phyloP scores from a whole-genome alignment of 257 asterid genomes.

The Solanum raphanifolium region DNA sequence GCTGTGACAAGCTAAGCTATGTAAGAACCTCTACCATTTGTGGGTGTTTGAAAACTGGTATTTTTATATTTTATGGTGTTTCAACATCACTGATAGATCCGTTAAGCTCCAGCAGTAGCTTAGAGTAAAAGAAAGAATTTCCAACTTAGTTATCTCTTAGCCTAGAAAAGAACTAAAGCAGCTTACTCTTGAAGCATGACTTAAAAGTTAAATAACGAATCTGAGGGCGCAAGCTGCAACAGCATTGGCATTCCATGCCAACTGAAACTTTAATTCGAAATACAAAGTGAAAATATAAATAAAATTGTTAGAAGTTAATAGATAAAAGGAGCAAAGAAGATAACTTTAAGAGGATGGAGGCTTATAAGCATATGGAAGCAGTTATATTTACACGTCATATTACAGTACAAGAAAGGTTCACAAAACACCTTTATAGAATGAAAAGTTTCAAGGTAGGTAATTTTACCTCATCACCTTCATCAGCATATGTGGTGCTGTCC shows the following conservation, averaged over 20 bases:
- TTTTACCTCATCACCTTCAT: slow-evolving; percentile 97
- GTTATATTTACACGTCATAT: neutral
- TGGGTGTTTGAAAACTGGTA: neutral
- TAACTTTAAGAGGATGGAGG: neutral
- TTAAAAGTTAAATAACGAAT: neutral
- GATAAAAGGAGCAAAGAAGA: neutral
- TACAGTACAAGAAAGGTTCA: neutral
- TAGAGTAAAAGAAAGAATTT: neutral
- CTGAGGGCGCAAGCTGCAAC: neutral
- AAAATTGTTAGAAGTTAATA: neutral
- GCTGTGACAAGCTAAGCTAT: neutral
- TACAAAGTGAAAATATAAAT: neutral
- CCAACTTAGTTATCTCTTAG: neutral
- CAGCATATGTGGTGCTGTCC: slow-evolving; percentile 47
- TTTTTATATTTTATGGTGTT: neutral
- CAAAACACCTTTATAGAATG: neutral
- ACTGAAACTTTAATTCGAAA: neutral
- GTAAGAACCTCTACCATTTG: neutral
- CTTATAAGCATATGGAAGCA: neutral
- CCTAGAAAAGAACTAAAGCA: neutral
- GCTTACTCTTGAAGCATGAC: neutral
- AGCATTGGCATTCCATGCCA: neutral
- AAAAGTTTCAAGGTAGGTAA: neutral
- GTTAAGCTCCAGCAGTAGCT: neutral
- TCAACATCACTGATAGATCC: neutral